Evolutionary conservation across 1,284 basidiomycete species (phyloP).

Genomic region (Ceratobasidium sp.): DNA sequence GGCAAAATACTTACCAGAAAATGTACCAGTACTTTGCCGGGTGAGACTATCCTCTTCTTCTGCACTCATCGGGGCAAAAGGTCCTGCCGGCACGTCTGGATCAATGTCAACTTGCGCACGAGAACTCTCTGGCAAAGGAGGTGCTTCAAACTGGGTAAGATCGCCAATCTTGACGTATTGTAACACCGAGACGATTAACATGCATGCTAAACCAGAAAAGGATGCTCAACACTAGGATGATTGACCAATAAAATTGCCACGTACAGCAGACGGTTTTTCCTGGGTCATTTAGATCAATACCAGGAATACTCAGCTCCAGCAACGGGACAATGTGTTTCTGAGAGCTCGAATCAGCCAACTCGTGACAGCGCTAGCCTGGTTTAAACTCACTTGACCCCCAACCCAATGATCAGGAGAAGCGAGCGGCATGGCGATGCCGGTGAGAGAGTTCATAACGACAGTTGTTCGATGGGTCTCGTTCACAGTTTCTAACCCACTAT

Average conservation of each 20-base stretch:
- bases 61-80: slow-evolving; percentile 67
- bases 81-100: slow-evolving; percentile 58
- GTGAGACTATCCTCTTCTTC: slow-evolving; percentile 82
- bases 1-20: slow-evolving; percentile 69
- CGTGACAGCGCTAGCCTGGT: too few relatives aligned
- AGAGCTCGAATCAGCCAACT: neutral
- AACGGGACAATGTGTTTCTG: slow-evolving; percentile 91
- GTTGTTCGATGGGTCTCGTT: slow-evolving; percentile 96
- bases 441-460: slow-evolving; percentile 90
- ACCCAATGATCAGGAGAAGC: slow-evolving; percentile 84
- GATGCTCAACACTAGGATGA: neutral
- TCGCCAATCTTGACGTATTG: slow-evolving; percentile 59
- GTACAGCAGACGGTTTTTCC: slow-evolving; percentile 77
- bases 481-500: slow-evolving; percentile 91
- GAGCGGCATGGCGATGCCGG: slow-evolving; percentile 83
- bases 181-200: slow-evolving; percentile 82
- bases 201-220: slow-evolving; percentile 55
- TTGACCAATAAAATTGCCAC: slow-evolving; percentile 19
- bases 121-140: slow-evolving; percentile 66
- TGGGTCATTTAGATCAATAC: slow-evolving; percentile 94
- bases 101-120: slow-evolving; percentile 61
- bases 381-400: slow-evolving; percentile 65
- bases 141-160: slow-evolving; percentile 63
- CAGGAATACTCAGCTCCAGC: slow-evolving; percentile 90
- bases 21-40: slow-evolving; percentile 82